Base-by-base conservation (phyloP, 352 stramenopile species). In the Phytophthora capsici region DNA sequence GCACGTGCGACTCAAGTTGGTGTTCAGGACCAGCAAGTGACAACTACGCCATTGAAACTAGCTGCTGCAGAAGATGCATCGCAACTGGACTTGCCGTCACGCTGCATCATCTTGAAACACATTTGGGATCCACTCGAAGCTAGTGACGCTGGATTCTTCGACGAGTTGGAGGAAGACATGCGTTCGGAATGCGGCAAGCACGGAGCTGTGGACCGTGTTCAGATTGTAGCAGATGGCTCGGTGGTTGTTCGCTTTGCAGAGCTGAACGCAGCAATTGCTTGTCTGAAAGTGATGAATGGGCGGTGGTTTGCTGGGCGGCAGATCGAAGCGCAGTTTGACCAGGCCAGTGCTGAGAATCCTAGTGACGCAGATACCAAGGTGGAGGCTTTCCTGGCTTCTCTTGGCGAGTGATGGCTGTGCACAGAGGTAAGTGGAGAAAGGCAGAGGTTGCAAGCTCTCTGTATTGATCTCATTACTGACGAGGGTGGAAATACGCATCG, bases 81-180 rank as follows among this genome's bases (percentile, higher is more conserved):
- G 16, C 4, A 30, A 46, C 47, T 80, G 34, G 75, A 80, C 26
- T 54, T 82, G n/a, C 84, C 84, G 13, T 92, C 83, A 25, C 68
- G 78, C 19, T 82, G 82, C 1, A 71, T 94, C 16, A 70, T 91
- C n/a, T 48, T 94, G 6, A 63, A 84, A 12, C 64, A 87, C 38
- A 66, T 84, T 28, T 89, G 85, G 79, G 75, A 92, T n/a, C 80
- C 77, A 14, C 65, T 91, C 8, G 80, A 82, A 38, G 26, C 37
- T 6, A 68, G 76, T 14, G 73, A 76, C n/a, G 57, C 77, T 16
- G 22, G 60, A 6, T 91, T 90, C 37, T 88, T 95, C 23, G 63
- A 75, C 17, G 86, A 94, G 10, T 59, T 95, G n/a, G 82, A 95
- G 60, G 69, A 91, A 8, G 88, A 95, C 46, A 91, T 95, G 75